Percentiles rank a stretch among this genome's conserved stretches.
Conservation (phyloP, 2,329 filamentous ascomycete genomes). For the Clathrospora elynae region DNA sequence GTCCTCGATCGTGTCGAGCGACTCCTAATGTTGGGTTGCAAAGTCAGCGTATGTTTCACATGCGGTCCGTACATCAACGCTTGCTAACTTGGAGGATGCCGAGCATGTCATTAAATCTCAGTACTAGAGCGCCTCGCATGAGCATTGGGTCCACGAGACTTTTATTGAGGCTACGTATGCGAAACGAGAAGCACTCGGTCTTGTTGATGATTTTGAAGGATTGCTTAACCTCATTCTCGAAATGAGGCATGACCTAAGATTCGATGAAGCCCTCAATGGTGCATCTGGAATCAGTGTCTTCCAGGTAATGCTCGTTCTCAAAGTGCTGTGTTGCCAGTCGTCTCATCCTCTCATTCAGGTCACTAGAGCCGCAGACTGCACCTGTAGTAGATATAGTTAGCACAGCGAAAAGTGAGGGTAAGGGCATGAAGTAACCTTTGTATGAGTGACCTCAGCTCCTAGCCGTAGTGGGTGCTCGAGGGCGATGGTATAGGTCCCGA, state of each 20-base stretch:
- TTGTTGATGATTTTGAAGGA: conserved; percentile 5
- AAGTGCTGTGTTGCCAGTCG: conserved; percentile 7
- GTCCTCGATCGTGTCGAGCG: conserved; percentile 8
- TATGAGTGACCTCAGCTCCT: conserved; percentile 6
- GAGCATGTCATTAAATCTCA: conserved; percentile 12
- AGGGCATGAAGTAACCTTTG: conserved; percentile 12
- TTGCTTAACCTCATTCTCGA: conserved; percentile 16
- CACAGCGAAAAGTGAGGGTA: background rate
- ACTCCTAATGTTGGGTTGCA: conserved; percentile 7
- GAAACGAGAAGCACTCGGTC: background rate
- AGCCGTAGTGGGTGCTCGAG: conserved; percentile 17
- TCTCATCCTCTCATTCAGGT: too few species aligned
- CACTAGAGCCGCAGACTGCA: conserved; percentile 9
- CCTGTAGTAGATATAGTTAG: conserved; percentile 2
- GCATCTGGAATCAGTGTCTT: background rate
- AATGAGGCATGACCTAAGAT: conserved; percentile 14
- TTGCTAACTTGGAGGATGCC: too few species aligned
- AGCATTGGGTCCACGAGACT: conserved; percentile 5
- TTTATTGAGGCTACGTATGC: conserved; percentile 6
- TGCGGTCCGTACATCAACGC: too few species aligned
- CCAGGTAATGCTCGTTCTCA: conserved; percentile 11
- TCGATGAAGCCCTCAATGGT: conserved; percentile 14
- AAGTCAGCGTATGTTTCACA: too few species aligned
- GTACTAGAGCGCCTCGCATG: background rate
- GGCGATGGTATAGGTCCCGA: conserved; percentile 12